These are phyloP conservation scores for Amanita subjunquillea DNA, from an alignment of 768 basidiomycete species.

Conservation along the genomic window DNA sequence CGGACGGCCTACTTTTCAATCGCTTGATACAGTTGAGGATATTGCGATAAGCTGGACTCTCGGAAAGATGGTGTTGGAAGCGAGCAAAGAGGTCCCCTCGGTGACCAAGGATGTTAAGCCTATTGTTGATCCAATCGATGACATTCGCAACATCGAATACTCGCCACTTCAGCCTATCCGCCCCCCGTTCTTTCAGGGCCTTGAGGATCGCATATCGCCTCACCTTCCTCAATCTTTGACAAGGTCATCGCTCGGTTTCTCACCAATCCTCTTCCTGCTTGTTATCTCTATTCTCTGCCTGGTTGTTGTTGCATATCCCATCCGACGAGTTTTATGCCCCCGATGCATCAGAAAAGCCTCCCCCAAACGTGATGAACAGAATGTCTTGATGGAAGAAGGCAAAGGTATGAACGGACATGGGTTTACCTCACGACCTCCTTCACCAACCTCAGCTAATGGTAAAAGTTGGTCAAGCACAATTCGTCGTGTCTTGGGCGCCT, in stretches of 20 bases:
- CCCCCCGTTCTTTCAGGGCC: slow-evolving; percentile 47
- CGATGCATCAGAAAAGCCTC: slow-evolving; percentile 29
- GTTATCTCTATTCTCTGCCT: slow-evolving; percentile 35
- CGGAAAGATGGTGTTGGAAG: slow-evolving; percentile 98
- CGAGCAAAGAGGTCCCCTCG: slow-evolving; percentile 73
- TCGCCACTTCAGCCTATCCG: slow-evolving; percentile 56
- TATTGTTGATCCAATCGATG: slow-evolving; percentile 65
- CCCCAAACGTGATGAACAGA: slow-evolving; percentile 25
- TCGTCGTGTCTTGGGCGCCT: slow-evolving; percentile 21
- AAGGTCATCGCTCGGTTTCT: slow-evolving; percentile 61
- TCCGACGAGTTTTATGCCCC: slow-evolving; percentile 42
- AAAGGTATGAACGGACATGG: slow-evolving; percentile 12
- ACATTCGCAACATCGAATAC: slow-evolving; percentile 39
- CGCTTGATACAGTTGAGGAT: slow-evolving; percentile 82
- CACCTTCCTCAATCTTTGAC: slow-evolving; percentile 57
- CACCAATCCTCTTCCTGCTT: slow-evolving; percentile 52
- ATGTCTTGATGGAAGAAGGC: slow-evolving; percentile 43
- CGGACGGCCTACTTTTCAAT: slow-evolving; percentile 80
- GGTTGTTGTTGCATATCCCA: slow-evolving; percentile 35
- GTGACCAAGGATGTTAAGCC: slow-evolving; percentile 35
- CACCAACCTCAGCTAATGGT: slow-evolving; percentile 20
- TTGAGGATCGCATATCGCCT: slow-evolving; percentile 57
- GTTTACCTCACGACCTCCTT: slow-evolving; percentile 18
- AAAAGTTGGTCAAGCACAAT: slow-evolving; percentile 23
- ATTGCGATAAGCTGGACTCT: slow-evolving; percentile 97